phyloP scores from a whole-genome alignment of 768 basidiomycete genomes.

The Tremella yokohamensis region DNA sequence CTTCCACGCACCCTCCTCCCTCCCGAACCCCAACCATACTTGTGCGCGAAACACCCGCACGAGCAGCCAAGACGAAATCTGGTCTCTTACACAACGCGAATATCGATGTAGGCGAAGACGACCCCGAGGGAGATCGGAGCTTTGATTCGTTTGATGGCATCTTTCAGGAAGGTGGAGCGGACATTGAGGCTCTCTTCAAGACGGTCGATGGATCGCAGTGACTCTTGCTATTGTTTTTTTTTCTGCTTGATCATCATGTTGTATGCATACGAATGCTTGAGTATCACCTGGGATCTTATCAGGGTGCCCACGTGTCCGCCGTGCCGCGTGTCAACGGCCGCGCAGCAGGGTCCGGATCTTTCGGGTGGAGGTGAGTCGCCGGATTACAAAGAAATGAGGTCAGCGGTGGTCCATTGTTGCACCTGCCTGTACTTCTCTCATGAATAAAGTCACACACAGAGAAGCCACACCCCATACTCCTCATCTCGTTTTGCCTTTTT shows the following conservation, averaged over 20 bases:
- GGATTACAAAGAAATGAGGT: too few relatives aligned
- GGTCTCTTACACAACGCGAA: neutral
- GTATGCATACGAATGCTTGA: conserved; percentile 1
- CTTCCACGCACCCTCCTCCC: neutral
- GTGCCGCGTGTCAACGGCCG: too few relatives aligned
- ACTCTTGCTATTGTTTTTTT: neutral
- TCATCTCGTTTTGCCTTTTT: too few relatives aligned
- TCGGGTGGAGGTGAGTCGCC: too few relatives aligned
- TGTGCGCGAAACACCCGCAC: neutral
- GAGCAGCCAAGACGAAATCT: neutral
- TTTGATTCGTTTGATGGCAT: conserved; percentile 32
- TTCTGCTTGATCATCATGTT: neutral
- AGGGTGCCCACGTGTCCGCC: too few relatives aligned
- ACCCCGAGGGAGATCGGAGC: conserved; percentile 20
- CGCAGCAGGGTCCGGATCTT: too few relatives aligned
- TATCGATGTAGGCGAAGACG: conserved; percentile 3
- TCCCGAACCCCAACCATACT: too few relatives aligned
- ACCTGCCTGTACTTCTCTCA: too few relatives aligned
- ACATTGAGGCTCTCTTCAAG: conserved; percentile 23
- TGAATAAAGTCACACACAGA: too few relatives aligned
- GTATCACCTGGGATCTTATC: too few relatives aligned
- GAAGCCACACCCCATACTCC: too few relatives aligned
- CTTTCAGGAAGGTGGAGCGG: conserved; percentile 25
- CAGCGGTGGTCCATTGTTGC: too few relatives aligned
- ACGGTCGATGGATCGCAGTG: conserved; percentile 17